A percentile compares a stretch with the other conserved stretches of the same genome.
phyloP scores from a whole-genome alignment of 2,329 filamentous ascomycete genomes.

The Sporothrix pseudoabietina region DNA sequence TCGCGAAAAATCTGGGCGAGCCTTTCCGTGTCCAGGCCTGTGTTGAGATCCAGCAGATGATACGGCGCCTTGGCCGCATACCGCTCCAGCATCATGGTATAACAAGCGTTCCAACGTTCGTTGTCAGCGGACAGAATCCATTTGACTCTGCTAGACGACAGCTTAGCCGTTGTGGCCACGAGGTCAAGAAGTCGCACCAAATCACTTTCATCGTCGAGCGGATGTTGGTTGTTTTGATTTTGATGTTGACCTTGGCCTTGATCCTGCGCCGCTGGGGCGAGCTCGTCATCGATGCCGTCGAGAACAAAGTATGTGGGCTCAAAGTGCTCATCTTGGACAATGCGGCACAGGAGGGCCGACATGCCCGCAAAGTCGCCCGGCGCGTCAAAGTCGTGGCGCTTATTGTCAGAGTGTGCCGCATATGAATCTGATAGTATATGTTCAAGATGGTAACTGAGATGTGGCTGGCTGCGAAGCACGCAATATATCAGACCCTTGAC shows the following conservation, averaged over 20 bases:
- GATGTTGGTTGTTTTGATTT: not conserved
- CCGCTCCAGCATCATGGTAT: not conserved
- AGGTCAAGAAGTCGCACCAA: not conserved
- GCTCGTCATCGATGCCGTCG: not conserved
- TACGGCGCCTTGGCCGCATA: not conserved
- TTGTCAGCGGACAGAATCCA: not conserved
- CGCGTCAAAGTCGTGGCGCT: not conserved
- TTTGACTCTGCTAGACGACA: not conserved
- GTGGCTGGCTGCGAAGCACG: not conserved
- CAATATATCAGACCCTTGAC: not conserved
- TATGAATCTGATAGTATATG: not conserved
- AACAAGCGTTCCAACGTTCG: not conserved
- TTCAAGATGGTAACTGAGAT: not conserved
- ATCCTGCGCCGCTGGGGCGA: not conserved
- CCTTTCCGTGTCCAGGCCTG: not conserved
- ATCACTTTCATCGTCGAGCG: not conserved
- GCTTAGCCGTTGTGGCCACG: not conserved
- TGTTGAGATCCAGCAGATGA: not conserved
- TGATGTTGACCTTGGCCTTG: not conserved
- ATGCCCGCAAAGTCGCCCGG: conserved; percentile 3
- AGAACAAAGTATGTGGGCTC: not conserved
- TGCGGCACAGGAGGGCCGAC: not conserved
- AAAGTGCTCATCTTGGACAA: conserved; percentile 4
- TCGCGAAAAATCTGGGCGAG: not conserved
- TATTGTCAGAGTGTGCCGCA: not conserved